A percentile compares a stretch with the other conserved stretches of the same genome.
Conservation (phyloP, 1,139 yeast species). For the Pichiaceae sp. region DNA sequence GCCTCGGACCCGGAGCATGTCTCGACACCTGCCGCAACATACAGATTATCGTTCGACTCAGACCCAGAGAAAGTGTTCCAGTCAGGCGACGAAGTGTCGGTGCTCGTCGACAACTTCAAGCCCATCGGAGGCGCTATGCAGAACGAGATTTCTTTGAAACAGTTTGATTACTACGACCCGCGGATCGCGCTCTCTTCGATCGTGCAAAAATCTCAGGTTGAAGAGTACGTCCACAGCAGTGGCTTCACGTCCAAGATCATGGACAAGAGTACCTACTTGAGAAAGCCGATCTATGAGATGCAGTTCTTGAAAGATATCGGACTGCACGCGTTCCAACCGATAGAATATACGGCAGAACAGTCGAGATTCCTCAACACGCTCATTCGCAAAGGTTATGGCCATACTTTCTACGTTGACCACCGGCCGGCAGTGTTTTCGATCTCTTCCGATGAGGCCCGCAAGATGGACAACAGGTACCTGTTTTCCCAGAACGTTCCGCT, state of each 20-base stretch:
- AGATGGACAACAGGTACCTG: conserved; percentile 1
- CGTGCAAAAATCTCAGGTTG: background rate
- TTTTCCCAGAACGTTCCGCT: conserved; percentile 3
- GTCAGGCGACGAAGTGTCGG: conserved; percentile 1
- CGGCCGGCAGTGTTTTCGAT: conserved; percentile 1
- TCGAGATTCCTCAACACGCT: conserved; percentile 2
- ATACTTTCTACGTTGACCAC: background rate
- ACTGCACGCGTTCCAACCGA: background rate
- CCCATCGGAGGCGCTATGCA: conserved; percentile 1
- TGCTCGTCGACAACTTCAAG: background rate
- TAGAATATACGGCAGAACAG: conserved; percentile 1
- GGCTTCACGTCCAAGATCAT: conserved; percentile 1
- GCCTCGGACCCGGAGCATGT: background rate
- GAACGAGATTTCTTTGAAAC: conserved; percentile 2
- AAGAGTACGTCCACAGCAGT: background rate
- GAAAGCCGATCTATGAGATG: background rate
- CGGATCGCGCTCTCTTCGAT: background rate
- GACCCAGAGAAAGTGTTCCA: background rate
- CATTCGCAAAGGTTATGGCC: conserved; percentile 3
- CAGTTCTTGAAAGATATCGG: background rate
- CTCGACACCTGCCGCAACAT: background rate
- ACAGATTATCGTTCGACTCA: background rate
- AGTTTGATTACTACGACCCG: conserved; percentile 2
- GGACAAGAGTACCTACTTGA: background rate
- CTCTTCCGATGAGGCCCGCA: background rate